Base-by-base conservation (phyloP, 2,329 filamentous ascomycete species). In the Alternaria atra region DNA sequence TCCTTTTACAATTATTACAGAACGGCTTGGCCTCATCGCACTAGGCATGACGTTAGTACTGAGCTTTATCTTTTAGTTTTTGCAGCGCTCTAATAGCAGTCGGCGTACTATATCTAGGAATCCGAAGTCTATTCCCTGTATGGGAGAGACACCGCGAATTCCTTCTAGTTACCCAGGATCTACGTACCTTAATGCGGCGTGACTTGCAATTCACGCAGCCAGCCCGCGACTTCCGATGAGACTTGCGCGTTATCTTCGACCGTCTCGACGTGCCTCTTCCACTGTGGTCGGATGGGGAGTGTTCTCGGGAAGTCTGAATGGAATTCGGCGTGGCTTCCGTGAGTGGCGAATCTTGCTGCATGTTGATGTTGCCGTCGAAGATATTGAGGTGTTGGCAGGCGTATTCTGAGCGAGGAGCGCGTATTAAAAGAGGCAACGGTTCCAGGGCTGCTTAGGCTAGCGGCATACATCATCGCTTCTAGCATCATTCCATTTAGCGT, bases 151-250 rank as follows among this genome's bases (percentile, higher is more conserved):
- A 2, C 12, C 39, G 39, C 40, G 10, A 30, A 65, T 15, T 58
- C 55, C 40, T 12, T 10, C 43, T 12, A 29, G 17, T 12, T 27
- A 52, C 17, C 13, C 15, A 30, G n/a, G 29, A 27, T 17, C 23
- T 27, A 51, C 56, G 15, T 64, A 74, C 73, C 63, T 75, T 75
- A 23, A 75, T 71, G 15, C 73, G 61, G 17, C 73, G 63, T 5
- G 56, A 59, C 39, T 75, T 75, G 54, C 73, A 75, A 29, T 71
- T 70, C 50, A 65, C 66, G 55, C 73, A 75, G 17, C 73, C 73
- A 52, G 64, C 68, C 30, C 73, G 65, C 20, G 70, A 74, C 50
- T 75, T 74, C 32, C 68, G 66, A 64, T 75, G 73, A 20, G 72
- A 63, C 29, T 64, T 65, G 40, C 69, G 44, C 43, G 69, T 68